Evolutionary conservation across 1,284 basidiomycete genomes (phyloP).

Genomic region (Leccinum subatratum): DNA sequence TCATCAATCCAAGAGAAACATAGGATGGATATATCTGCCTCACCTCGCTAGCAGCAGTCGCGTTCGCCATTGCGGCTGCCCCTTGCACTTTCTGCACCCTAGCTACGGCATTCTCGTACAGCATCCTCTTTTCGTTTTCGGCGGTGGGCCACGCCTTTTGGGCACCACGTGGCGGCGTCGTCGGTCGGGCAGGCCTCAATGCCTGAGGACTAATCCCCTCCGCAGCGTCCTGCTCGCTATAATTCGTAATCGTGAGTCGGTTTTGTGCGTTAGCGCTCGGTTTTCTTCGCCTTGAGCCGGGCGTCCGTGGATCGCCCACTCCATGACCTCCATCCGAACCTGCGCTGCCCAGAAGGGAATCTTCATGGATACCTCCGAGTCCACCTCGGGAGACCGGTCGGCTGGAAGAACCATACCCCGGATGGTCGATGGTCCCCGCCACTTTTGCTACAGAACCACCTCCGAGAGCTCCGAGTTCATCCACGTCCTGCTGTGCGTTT

Average conservation of each 20-base stretch:
- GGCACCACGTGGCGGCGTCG: constrained; percentile 12
- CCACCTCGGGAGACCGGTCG: constrained; percentile 23
- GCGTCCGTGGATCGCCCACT: constrained; percentile 8
- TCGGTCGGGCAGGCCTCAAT: constrained; percentile 5
- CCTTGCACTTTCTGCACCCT: constrained; percentile 58
- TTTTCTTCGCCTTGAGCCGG: constrained; percentile 18
- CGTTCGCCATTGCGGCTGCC: constrained; percentile 30
- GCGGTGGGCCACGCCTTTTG: constrained; percentile 46
- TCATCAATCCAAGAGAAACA: constrained; percentile 6
- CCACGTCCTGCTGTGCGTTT: constrained; percentile 13
- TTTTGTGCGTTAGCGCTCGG: constrained; percentile 29
- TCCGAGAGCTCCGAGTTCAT: constrained; percentile 34
- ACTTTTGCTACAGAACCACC: constrained; percentile 10
- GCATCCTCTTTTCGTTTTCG: constrained; percentile 60
- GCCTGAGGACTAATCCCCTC: constrained; percentile 29
- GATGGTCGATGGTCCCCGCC: constrained; percentile 27
- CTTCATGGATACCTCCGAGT: constrained; percentile 27
- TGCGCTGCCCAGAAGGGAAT: not conserved
- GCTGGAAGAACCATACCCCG: constrained; percentile 24
- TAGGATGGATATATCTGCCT: constrained; percentile 4
- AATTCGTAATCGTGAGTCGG: constrained; percentile 36
- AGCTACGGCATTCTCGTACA: constrained; percentile 64
- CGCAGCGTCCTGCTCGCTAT: constrained; percentile 33
- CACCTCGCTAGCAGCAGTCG: constrained; percentile 29
- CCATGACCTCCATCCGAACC: constrained; percentile 9